Percentiles rank a stretch among this genome's conserved stretches.
Conservation (phyloP, 1,284 basidiomycete genomes). For the Leccinum subrobustum region DNA sequence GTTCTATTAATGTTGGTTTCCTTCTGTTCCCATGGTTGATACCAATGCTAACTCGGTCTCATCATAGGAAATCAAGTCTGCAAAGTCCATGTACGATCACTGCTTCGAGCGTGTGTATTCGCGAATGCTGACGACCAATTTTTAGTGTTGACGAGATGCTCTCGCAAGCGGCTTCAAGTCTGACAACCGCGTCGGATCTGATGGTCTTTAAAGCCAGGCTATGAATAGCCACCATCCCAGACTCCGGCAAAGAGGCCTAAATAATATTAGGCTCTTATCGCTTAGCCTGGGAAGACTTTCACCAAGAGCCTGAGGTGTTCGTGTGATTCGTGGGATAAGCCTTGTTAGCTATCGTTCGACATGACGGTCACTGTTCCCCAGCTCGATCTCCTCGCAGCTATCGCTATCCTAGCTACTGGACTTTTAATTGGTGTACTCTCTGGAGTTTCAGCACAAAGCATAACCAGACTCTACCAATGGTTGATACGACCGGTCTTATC, state of each 20-base stretch:
- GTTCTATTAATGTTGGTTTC: conserved; percentile 59
- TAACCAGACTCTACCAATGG: conserved; percentile 6
- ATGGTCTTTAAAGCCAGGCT: conserved; percentile 44
- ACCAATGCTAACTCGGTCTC: neutral
- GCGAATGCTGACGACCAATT: conserved; percentile 14
- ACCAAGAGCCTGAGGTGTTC: neutral
- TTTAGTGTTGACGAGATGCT: conserved; percentile 71
- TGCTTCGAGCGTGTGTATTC: neutral
- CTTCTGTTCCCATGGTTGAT: neutral
- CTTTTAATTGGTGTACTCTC: conserved; percentile 7
- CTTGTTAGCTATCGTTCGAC: neutral
- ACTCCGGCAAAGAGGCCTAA: neutral
- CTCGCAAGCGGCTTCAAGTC: conserved; percentile 48
- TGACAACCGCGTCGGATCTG: conserved; percentile 38
- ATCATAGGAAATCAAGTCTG: conserved; percentile 69
- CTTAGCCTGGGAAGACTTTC: neutral
- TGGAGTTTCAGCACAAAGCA: neutral
- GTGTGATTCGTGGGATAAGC: neutral
- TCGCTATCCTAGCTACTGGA: neutral
- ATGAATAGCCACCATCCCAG: conserved; percentile 25
- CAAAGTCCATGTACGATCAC: conserved; percentile 69
- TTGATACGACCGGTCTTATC: conserved; percentile 3
- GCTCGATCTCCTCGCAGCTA: neutral
- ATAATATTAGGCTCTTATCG: neutral
- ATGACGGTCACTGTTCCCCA: conserved; percentile 10